A percentile compares a stretch with the other conserved stretches of the same genome.
Evolutionary conservation across 2,329 filamentous ascomycete species (phyloP).

Genomic region (Ceratocystis lukuohia): DNA sequence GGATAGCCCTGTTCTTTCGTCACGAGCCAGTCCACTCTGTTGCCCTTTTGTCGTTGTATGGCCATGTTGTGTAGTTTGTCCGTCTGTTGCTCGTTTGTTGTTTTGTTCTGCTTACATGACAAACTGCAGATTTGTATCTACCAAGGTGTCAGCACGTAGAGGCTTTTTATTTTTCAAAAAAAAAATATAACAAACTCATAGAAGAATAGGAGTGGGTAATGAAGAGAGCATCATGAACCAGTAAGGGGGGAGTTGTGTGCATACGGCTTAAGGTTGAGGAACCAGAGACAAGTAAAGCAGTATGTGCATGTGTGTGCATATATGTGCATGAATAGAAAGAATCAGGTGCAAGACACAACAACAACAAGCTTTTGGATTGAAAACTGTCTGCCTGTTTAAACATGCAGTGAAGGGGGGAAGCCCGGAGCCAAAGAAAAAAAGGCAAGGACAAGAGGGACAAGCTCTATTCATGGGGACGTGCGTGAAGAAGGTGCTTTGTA

Average conservation of each 20-base stretch:
- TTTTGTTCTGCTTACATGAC: constrained; percentile 39
- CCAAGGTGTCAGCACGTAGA: constrained; percentile 17
- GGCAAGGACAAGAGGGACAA: background rate
- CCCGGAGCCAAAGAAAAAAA: background rate
- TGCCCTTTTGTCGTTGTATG: background rate
- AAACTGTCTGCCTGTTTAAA: background rate
- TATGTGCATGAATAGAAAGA: background rate
- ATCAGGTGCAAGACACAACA: background rate
- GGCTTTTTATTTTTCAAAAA: constrained; percentile 2
- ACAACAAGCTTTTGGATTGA: background rate
- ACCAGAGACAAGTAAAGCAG: background rate
- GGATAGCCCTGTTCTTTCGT: background rate
- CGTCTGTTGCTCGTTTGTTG: background rate
- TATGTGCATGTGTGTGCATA: background rate
- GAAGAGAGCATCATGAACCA: too few relatives aligned
- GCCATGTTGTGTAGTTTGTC: background rate
- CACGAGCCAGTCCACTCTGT: background rate
- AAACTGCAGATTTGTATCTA: constrained; percentile 50
- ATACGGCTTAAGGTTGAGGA: background rate
- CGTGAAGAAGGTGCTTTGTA: constrained; percentile 17
- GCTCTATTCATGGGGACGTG: constrained; percentile 2
- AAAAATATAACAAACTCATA: background rate
- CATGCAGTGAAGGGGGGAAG: background rate
- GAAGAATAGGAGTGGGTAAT: background rate
- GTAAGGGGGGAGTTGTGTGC: background rate